A percentile compares a stretch with the other conserved stretches of the same genome.
Evolutionary conservation across 2,329 filamentous ascomycete species (phyloP).

Genomic region (Elsinoe australis): DNA sequence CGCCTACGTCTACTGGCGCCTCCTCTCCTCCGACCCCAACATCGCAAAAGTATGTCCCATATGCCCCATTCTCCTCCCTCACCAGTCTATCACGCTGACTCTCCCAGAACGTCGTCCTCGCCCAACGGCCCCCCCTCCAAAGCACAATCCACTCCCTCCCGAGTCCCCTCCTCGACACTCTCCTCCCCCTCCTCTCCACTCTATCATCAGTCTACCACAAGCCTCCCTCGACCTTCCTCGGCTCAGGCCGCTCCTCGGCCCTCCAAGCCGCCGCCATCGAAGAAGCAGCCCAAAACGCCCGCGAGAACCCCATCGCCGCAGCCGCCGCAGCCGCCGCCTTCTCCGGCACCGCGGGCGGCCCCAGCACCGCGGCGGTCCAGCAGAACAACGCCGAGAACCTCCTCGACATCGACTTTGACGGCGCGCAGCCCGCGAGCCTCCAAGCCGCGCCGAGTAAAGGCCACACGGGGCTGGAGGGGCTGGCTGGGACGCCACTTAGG

Average conservation of each 20-base stretch:
- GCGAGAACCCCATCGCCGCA: constrained; percentile 88
- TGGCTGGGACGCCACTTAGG: constrained; percentile 60
- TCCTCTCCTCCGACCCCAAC: constrained; percentile 84
- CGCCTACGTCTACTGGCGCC: constrained; percentile 96
- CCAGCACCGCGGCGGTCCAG: constrained; percentile 42
- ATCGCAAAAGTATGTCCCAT: constrained; percentile 65
- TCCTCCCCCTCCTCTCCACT: constrained; percentile 87
- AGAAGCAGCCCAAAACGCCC: constrained; percentile 85
- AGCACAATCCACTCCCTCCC: constrained; percentile 90
- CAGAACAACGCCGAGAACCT: constrained; percentile 88
- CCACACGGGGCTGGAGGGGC: constrained; percentile 45
- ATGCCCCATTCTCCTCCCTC: not conserved
- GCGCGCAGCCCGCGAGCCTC: constrained; percentile 79
- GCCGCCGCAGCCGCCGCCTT: constrained; percentile 63
- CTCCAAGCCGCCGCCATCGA: constrained; percentile 94
- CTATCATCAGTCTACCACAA: constrained; percentile 98
- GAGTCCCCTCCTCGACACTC: constrained; percentile 71
- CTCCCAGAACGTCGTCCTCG: constrained; percentile 70
- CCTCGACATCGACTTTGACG: constrained; percentile 93
- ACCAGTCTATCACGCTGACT: constrained; percentile 2
- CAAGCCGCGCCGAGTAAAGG: constrained; percentile 53
- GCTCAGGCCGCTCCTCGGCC: constrained; percentile 86
- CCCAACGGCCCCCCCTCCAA: constrained; percentile 86
- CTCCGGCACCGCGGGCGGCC: constrained; percentile 34
- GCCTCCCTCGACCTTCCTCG: constrained; percentile 94